phyloP scores from a whole-genome alignment of 495 filamentous ascomycete genomes.

The Aspergillus taichungensis region DNA sequence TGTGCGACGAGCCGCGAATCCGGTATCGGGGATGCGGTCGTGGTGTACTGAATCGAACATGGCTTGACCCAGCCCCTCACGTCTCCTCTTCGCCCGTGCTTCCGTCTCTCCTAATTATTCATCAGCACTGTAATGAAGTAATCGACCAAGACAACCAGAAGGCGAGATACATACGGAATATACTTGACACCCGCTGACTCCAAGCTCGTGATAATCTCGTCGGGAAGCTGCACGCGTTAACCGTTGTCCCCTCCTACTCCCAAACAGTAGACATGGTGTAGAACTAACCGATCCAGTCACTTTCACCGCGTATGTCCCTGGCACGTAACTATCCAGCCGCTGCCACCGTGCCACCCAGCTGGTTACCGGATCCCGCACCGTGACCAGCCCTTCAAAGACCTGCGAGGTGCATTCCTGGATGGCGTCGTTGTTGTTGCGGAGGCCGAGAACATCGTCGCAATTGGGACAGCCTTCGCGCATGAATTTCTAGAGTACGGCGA shows the following conservation, averaged over 20 bases:
- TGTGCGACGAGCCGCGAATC: neutral
- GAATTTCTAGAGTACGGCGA: constrained; percentile 51
- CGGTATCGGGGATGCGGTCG: neutral
- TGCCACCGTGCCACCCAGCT: constrained; percentile 96
- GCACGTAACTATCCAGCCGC: constrained; percentile 75
- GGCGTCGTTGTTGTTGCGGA: constrained; percentile 65
- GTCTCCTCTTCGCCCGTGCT: constrained; percentile 42
- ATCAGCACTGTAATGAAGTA: neutral
- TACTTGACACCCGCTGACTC: constrained; percentile 64
- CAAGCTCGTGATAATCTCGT: constrained; percentile 55
- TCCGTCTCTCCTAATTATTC: constrained; percentile 34
- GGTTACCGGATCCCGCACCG: constrained; percentile 61
- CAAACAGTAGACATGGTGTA: neutral
- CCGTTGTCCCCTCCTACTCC: neutral
- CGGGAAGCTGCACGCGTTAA: constrained; percentile 35
- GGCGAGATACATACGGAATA: constrained; percentile 44
- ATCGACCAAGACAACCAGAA: constrained; percentile 2
- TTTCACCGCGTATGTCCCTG: constrained; percentile 87
- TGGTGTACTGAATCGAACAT: too few species aligned
- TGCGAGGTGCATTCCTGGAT: constrained; percentile 91
- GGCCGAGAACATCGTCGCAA: constrained; percentile 83
- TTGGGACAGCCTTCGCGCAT: constrained; percentile 85
- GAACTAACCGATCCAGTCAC: constrained; percentile 63
- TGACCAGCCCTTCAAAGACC: constrained; percentile 85
- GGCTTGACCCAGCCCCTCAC: constrained; percentile 6